Evolutionary conservation across 805 yeast species (phyloP).

Genomic region (Candida ascalaphidarum): DNA sequence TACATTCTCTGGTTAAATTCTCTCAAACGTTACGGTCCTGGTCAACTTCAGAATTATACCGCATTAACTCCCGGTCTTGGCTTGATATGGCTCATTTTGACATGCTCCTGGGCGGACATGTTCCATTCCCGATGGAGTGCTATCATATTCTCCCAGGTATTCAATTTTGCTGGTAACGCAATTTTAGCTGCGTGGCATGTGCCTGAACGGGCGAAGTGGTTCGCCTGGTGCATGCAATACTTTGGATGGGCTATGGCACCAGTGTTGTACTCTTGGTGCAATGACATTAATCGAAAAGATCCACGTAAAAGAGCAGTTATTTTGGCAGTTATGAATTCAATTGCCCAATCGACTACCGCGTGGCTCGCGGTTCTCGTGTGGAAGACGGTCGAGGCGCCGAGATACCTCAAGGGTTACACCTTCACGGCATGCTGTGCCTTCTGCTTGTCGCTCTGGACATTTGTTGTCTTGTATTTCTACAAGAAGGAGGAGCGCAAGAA

Average conservation of each 20-base stretch:
- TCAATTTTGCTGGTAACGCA: constrained; percentile 11
- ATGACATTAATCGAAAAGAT: constrained; percentile 13
- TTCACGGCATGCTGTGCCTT: constrained; percentile 26
- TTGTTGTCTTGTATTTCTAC: constrained; percentile 29
- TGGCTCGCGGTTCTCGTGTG: constrained; percentile 18
- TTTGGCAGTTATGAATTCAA: constrained; percentile 6
- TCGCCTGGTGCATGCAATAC: constrained; percentile 9
- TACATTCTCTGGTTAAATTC: constrained; percentile 23
- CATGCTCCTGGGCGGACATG: constrained; percentile 44
- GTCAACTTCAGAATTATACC: constrained; percentile 40
- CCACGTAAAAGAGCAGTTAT: constrained; percentile 11
- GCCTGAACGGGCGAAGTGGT: constrained; percentile 13
- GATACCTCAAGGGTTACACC: not conserved
- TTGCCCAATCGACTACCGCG: constrained; percentile 26
- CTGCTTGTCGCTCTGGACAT: constrained; percentile 17
- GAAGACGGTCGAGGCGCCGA: not conserved
- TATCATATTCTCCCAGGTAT: constrained; percentile 9
- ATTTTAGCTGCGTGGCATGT: constrained; percentile 13
- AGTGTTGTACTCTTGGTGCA: constrained; percentile 10
- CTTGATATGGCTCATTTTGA: constrained; percentile 37
- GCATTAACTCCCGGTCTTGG: constrained; percentile 56
- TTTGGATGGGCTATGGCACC: constrained; percentile 14
- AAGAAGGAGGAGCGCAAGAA: constrained; percentile 41
- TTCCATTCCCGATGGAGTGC: constrained; percentile 16
- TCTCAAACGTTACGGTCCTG: constrained; percentile 26